Evolutionary conservation across 495 filamentous ascomycete genomes (phyloP), one percentile per base, ranked within the genome.

Genomic region (Penicillium macrosclerotiorum): DNA sequence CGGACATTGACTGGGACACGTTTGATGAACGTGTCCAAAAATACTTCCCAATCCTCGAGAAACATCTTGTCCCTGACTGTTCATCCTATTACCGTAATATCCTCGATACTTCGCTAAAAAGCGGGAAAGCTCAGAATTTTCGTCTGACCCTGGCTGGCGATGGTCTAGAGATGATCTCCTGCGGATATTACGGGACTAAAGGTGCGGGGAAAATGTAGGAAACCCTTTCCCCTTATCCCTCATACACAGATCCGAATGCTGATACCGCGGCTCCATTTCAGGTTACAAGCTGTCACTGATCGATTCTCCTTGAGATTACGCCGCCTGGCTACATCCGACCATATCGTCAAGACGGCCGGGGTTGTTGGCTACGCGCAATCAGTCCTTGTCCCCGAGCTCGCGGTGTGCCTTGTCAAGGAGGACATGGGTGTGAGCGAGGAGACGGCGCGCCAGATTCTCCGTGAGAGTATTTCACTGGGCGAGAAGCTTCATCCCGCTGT

Each of bases 141-240:
- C 64, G 78, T 26, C 74, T 81, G 48, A 79, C 69, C 3, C 31
- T 74, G 18, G 36, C 48, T 33, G 59, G 57, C 19, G 62, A 72
- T 41, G 60, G 59, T 3, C 39, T 71, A 29, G 72, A 72, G 48
- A 63, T 43, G 5, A 72, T 79, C 32, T 79, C 68, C 3, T 82
- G 83, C 20, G 93, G 93, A 0, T 98, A 97, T 60, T 98, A 96
- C 62, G 93, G 93, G 1, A 77, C 84, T 1, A 76, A 85, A 40
- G 93, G 93, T 1, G 72, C 87, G 14, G 74, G 76, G 17, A 77
- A 77, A 41, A 78, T 88, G 80, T 84, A 67, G 43, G 73, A 45
- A 16, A 35, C 0, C 31, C n/a, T 22, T 19, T 23, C 13, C 19
- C 23, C 11, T 32, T 1, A 6, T 11, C 7, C 23, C 33, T 23